These are phyloP conservation scores for Dianthus caryophyllus DNA, from an alignment of 148 eudicot species.

Conservation along the genomic window DNA sequence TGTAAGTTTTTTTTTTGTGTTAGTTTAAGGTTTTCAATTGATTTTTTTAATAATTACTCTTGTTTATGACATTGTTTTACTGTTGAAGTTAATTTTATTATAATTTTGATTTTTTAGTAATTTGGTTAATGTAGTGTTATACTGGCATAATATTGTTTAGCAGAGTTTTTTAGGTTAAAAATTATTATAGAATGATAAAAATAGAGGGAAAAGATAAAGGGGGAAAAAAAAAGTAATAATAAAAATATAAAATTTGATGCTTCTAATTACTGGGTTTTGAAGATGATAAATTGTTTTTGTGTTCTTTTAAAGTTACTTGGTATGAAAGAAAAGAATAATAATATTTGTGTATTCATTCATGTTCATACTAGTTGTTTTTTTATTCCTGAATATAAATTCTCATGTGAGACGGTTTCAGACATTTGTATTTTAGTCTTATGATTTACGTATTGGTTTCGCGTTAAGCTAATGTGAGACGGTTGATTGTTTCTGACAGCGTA, in stretches of 20 bases:
- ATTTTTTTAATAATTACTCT: no score
- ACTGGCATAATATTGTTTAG: background rate
- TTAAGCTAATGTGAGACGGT: conserved; percentile 17
- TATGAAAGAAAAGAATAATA: conserved; percentile 32
- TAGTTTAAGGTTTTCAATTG: no score
- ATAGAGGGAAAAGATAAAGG: conserved; percentile 1
- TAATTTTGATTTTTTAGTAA: background rate
- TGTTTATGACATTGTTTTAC: background rate
- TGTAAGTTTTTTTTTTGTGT: no score
- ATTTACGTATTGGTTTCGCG: conserved; percentile 15
- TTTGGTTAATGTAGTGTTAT: background rate
- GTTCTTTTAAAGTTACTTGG: conserved; percentile 22
- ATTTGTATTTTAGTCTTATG: no score
- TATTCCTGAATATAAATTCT: conserved; percentile 7
- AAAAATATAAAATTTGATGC: background rate
- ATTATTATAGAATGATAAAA: background rate
- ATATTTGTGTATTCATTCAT: conserved; percentile 3
- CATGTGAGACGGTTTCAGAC: no score
- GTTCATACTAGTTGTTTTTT: conserved; percentile 14
- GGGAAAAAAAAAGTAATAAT: background rate
- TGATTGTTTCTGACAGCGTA: conserved; percentile 29
- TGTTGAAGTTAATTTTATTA: no score
- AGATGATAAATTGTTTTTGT: conserved; percentile 9
- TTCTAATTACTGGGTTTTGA: background rate
- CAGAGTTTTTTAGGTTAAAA: background rate